phyloP scores from a whole-genome alignment of 306 rosid species.

The Glycine soja region DNA sequence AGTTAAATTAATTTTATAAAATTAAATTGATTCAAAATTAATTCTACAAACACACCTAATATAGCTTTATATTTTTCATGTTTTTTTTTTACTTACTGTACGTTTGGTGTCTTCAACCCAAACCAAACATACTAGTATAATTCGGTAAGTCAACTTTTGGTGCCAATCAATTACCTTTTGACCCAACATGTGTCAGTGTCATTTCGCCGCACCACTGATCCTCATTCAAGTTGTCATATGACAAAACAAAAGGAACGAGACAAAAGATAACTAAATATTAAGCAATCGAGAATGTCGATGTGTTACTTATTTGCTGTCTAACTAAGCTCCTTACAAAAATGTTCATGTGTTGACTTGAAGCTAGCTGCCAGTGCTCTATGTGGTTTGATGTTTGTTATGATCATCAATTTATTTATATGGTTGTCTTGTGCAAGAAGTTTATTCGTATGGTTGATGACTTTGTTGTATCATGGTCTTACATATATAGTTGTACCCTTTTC shows the following conservation, averaged over 20 bases:
- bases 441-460: no score
- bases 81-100: no score
- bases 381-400: neutral
- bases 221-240: neutral
- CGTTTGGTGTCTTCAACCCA: no score
- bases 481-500: no score
- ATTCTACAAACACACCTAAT: no score
- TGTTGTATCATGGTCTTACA: no score
- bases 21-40: no score
- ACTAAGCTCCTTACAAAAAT: neutral
- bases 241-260: neutral
- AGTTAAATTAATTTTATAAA: no score
- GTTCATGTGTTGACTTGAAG: neutral
- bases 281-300: neutral
- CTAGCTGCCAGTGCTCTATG: neutral
- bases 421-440: neutral
- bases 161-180: no score
- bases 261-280: neutral
- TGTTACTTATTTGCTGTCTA: neutral
- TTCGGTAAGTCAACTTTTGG: no score
- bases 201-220: neutral
- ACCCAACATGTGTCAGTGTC: neutral
- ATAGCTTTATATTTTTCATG: no score
- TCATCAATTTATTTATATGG: neutral
- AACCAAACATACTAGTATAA: no score